Percentiles rank a stretch among this genome's conserved stretches.
phyloP scores from a whole-genome alignment of 352 stramenopile species.

The Phytophthora crassamura region DNA sequence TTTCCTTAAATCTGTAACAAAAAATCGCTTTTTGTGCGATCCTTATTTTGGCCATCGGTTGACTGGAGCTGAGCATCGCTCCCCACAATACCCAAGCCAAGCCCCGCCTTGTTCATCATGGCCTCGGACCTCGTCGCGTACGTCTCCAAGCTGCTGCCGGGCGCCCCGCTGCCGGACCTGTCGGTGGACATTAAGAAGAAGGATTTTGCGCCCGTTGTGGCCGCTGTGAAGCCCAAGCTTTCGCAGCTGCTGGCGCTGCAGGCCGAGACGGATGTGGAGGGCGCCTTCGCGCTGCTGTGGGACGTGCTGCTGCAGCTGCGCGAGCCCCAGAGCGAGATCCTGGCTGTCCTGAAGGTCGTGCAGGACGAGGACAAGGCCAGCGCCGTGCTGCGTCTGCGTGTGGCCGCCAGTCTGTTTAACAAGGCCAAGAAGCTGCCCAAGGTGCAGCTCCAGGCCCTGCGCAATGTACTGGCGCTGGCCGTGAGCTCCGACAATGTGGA shows the following conservation, averaged over 20 bases:
- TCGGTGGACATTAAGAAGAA: slow-evolving; percentile 71
- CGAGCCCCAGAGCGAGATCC: slow-evolving; percentile 39
- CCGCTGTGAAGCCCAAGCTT: slow-evolving; percentile 55
- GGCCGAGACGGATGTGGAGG: slow-evolving; percentile 83
- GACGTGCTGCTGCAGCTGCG: slow-evolving; percentile 58
- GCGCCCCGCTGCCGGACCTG: slow-evolving; percentile 51
- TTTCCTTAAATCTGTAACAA: too few species aligned
- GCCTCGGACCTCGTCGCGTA: slow-evolving; percentile 74
- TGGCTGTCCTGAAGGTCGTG: slow-evolving; percentile 59
- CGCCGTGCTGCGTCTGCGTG: slow-evolving; percentile 71
- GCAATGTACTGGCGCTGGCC: slow-evolving; percentile 68
- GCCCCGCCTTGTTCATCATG: slow-evolving; percentile 15
- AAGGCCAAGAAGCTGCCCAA: slow-evolving; percentile 61
- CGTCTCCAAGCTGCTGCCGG: slow-evolving; percentile 79
- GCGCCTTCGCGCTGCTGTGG: slow-evolving; percentile 70
- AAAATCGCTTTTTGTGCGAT: background rate
- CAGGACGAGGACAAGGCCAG: slow-evolving; percentile 59
- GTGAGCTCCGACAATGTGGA: slow-evolving; percentile 61
- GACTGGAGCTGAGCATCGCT: too few species aligned
- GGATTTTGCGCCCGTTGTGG: slow-evolving; percentile 54
- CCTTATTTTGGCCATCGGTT: background rate
- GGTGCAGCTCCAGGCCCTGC: slow-evolving; percentile 74
- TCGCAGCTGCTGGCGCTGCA: slow-evolving; percentile 68
- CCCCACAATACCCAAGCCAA: too few species aligned
- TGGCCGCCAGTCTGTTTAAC: slow-evolving; percentile 81